phyloP scores from a whole-genome alignment of 2,329 filamentous ascomycete genomes.

The Ascochyta fabae region DNA sequence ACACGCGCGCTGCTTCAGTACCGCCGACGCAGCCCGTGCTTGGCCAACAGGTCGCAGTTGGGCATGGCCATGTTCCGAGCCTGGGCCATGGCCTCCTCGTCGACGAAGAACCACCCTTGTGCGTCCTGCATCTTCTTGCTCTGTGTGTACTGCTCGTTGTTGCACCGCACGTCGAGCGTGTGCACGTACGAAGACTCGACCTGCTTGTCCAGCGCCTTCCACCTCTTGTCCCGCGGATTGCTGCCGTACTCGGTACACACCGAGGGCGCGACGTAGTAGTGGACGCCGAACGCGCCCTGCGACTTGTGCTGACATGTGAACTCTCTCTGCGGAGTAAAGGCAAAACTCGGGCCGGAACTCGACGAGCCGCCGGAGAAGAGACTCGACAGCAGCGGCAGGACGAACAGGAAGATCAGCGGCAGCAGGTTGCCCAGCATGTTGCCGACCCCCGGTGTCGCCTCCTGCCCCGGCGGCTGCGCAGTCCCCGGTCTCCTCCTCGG shows the following conservation, averaged over 20 bases:
- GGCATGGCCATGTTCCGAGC: conserved; percentile 68
- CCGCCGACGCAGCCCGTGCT: conserved; percentile 45
- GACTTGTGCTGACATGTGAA: conserved; percentile 78
- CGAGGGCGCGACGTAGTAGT: conserved; percentile 83
- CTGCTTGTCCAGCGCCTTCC: conserved; percentile 74
- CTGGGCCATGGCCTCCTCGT: conserved; percentile 77
- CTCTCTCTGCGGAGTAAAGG: conserved; percentile 75
- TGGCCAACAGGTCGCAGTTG: conserved; percentile 63
- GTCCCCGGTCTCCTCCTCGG: conserved; percentile 75
- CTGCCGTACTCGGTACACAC: conserved; percentile 74
- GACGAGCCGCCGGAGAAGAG: conserved; percentile 66
- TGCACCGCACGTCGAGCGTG: conserved; percentile 73
- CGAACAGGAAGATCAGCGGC: conserved; percentile 81
- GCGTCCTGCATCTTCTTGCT: conserved; percentile 76
- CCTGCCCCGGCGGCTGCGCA: conserved; percentile 61
- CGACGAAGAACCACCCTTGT: conserved; percentile 85
- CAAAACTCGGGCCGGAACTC: conserved; percentile 70
- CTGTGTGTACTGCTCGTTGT: conserved; percentile 71
- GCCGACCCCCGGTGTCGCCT: conserved; percentile 59
- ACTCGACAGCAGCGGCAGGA: conserved; percentile 82
- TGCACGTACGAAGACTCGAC: conserved; percentile 78
- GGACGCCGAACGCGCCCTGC: conserved; percentile 68
- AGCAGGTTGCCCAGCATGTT: conserved; percentile 73
- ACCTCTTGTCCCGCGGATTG: conserved; percentile 60
- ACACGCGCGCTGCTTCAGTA: conserved; percentile 3